phyloP scores from a whole-genome alignment of 805 yeast genomes.

The Torulaspora delbrueckii region DNA sequence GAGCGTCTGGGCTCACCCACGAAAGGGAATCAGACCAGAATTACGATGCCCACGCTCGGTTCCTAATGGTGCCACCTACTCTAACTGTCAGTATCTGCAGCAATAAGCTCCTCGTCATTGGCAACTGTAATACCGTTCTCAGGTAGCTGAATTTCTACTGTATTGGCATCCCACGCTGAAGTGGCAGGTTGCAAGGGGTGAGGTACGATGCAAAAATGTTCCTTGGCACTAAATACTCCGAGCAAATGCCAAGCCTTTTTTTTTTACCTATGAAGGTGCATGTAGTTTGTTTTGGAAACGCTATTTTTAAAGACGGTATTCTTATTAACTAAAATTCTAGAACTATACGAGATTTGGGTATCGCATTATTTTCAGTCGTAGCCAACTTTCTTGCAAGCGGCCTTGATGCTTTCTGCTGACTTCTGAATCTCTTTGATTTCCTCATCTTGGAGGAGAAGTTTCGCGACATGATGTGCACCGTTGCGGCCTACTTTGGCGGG shows the following conservation, averaged over 20 bases:
- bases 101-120: neutral
- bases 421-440: constrained; percentile 5
- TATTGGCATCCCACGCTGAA: neutral
- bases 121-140: neutral
- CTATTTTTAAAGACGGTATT: neutral
- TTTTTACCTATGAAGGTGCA: neutral
- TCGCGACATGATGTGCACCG: constrained; percentile 8
- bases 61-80: neutral
- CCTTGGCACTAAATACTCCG: neutral
- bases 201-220: neutral
- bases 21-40: neutral
- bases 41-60: neutral
- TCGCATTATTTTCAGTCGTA: neutral
- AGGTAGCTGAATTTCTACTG: neutral
- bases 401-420: constrained; percentile 7
- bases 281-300: neutral
- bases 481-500: constrained; percentile 7
- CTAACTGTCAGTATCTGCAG: neutral
- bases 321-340: neutral
- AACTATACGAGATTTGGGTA: neutral
- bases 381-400: neutral
- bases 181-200: neutral
- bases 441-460: constrained; percentile 6
- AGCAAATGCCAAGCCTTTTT: neutral
- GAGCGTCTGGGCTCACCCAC: neutral